Conservation (phyloP, 192 early-diverging fungal genomes). For the Coemansia pectinata region DNA sequence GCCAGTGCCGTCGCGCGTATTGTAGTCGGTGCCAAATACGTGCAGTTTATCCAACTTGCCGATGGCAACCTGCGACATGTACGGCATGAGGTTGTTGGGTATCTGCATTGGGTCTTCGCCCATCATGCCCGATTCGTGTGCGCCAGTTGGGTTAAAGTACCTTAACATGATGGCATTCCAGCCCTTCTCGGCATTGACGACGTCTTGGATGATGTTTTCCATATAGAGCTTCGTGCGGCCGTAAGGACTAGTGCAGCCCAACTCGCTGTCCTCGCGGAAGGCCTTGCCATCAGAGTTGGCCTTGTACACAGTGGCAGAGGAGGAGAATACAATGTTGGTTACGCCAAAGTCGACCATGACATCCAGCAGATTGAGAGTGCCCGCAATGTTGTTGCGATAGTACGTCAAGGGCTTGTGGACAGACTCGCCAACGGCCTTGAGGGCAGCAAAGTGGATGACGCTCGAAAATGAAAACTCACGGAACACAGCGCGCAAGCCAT, state of each 20-base stretch:
- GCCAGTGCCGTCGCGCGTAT: slow-evolving; percentile 88
- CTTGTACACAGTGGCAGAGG: slow-evolving; percentile 91
- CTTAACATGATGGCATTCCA: slow-evolving; percentile 71
- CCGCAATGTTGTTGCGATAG: slow-evolving; percentile 93
- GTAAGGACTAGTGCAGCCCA: slow-evolving; percentile 87
- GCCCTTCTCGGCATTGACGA: slow-evolving; percentile 60
- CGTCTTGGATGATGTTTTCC: slow-evolving; percentile 80
- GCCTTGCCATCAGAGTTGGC: slow-evolving; percentile 54
- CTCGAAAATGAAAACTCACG: slow-evolving; percentile 63
- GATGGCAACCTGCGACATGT: slow-evolving; percentile 81
- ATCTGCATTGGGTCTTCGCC: slow-evolving; percentile 88
- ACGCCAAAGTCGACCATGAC: slow-evolving; percentile 80
- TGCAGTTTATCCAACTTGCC: slow-evolving; percentile 81
- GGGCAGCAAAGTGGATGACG: slow-evolving; percentile 87
- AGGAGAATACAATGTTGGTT: slow-evolving; percentile 93
- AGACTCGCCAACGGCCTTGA: slow-evolving; percentile 86
- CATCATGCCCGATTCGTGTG: slow-evolving; percentile 85
- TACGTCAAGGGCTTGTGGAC: slow-evolving; percentile 79
- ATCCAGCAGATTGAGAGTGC: slow-evolving; percentile 81
- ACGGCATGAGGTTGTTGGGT: slow-evolving; percentile 90
- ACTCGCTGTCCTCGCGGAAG: slow-evolving; percentile 59
- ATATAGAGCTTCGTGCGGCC: slow-evolving; percentile 95
- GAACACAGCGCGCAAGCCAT: slow-evolving; percentile 71
- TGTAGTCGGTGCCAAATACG: slow-evolving; percentile 93
- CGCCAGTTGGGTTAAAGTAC: slow-evolving; percentile 97